phyloP scores from a whole-genome alignment of 352 stramenopile genomes.

The Globisporangium spinosum region DNA sequence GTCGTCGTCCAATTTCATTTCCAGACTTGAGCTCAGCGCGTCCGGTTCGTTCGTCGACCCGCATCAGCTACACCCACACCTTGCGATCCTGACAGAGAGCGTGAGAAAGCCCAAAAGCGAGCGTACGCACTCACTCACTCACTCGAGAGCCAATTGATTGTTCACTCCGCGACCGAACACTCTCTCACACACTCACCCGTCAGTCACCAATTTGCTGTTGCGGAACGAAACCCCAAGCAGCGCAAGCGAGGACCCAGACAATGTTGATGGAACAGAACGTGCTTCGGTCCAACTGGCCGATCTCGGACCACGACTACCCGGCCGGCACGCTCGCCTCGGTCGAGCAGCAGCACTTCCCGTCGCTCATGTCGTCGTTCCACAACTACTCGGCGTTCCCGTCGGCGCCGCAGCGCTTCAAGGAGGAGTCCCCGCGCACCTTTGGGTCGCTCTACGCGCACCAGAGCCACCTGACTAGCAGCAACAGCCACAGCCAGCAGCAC shows the following conservation, averaged over 20 bases:
- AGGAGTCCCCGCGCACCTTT: slow-evolving; percentile 19
- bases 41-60: slow-evolving; percentile 5
- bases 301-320: slow-evolving; percentile 17
- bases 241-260: background rate
- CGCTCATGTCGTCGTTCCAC: slow-evolving; percentile 18
- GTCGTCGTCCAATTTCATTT: slow-evolving; percentile 9
- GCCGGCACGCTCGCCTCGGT: slow-evolving; percentile 11
- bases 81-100: background rate
- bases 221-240: background rate
- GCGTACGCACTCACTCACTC: background rate
- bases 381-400: slow-evolving; percentile 18
- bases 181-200: background rate
- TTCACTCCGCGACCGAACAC: background rate
- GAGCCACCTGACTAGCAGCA: slow-evolving; percentile 1
- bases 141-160: background rate
- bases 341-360: slow-evolving; percentile 23
- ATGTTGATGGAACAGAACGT: slow-evolving; percentile 25
- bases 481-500: background rate
- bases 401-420: slow-evolving; percentile 17
- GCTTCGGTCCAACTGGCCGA: slow-evolving; percentile 19
- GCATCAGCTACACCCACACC: background rate
- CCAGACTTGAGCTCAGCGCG: slow-evolving; percentile 2
- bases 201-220: slow-evolving; percentile 11
- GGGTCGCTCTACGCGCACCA: slow-evolving; percentile 15
- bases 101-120: background rate